Evolutionary conservation across 768 basidiomycete species (phyloP).

Genomic region (Steccherinum ochraceum): DNA sequence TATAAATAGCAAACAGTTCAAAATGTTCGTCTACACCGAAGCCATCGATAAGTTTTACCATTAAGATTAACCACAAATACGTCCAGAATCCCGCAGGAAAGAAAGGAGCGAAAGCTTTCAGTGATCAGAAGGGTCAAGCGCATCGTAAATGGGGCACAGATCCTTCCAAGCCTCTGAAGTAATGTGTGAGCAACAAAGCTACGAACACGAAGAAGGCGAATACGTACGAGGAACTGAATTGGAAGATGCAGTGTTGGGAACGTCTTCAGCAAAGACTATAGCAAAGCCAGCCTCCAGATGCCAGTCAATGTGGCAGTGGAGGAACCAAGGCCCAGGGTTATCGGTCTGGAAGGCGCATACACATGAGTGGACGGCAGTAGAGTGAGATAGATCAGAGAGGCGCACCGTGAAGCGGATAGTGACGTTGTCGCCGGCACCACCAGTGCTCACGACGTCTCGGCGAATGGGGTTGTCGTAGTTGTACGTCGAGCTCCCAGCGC

Average conservation of each 20-base stretch:
- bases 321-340: conserved; percentile 14
- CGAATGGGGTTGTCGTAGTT: conserved; percentile 32
- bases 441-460: conserved; percentile 27
- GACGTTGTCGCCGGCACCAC: conserved; percentile 17
- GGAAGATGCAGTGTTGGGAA: conserved; percentile 1
- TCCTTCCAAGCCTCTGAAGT: conserved; percentile 1
- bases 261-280: conserved; percentile 13
- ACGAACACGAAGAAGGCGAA: neutral
- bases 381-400: neutral
- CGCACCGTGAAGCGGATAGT: conserved; percentile 21
- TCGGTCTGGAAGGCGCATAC: conserved; percentile 3
- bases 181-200: no score
- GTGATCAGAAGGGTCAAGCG: conserved; percentile 6
- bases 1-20: no score
- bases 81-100: no score
- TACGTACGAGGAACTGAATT: conserved; percentile 8
- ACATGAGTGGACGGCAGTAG: neutral
- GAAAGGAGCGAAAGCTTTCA: no score
- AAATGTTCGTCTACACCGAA: no score
- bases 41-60: no score
- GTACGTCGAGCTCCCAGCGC: conserved; percentile 21
- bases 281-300: conserved; percentile 11
- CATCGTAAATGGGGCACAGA: conserved; percentile 2
- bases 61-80: no score
- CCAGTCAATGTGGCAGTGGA: conserved; percentile 15